A percentile compares a stretch with the other conserved stretches of the same genome.
Evolutionary conservation across 306 rosid species (phyloP).

Genomic region (Pachyrhizus erosus): DNA sequence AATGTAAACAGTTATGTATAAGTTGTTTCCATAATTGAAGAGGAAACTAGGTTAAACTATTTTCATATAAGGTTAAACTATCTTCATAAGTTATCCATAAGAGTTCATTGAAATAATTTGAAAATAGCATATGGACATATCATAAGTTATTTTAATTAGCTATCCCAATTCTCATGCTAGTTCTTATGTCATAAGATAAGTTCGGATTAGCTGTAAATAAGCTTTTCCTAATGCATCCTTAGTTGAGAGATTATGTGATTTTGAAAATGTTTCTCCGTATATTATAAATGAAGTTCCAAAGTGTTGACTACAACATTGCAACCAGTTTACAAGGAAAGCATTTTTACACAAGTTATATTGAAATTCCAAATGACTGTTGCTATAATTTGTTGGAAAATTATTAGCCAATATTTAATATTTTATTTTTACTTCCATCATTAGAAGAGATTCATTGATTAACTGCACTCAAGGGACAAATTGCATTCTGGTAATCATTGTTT

Average conservation of each 20-base stretch:
- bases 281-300: slow-evolving; percentile 4
- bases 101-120: background rate
- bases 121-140: background rate
- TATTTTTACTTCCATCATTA: slow-evolving; percentile 20
- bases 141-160: background rate
- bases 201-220: background rate
- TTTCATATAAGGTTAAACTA: background rate
- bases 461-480: background rate
- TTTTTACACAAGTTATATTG: background rate
- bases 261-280: background rate
- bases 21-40: background rate
- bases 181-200: background rate
- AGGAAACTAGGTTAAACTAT: background rate
- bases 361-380: background rate
- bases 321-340: background rate
- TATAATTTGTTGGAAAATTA: slow-evolving; percentile 1
- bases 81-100: background rate
- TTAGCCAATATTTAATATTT: slow-evolving; percentile 5
- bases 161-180: background rate
- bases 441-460: slow-evolving; percentile 26
- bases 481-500: slow-evolving; percentile 8
- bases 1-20: background rate
- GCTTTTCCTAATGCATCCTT: background rate
- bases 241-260: background rate
- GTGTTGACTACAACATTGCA: background rate